Percentiles rank a stretch among this genome's conserved stretches.
Conservation (phyloP, 192 early-diverging fungal species). For the Geosiphon pyriformis region DNA sequence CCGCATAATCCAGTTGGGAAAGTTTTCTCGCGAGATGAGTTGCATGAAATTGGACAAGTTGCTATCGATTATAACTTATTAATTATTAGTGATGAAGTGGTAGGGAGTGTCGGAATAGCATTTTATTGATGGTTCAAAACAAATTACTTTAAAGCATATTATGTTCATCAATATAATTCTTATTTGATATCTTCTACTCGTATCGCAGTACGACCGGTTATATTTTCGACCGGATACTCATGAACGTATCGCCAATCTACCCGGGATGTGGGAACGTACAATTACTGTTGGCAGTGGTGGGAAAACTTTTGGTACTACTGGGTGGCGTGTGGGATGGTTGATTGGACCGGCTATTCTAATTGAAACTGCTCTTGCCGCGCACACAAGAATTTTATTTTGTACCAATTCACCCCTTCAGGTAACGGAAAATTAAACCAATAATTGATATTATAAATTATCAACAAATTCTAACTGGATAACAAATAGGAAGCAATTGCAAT, state of each 20-base stretch:
- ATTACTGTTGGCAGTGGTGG: conserved; percentile 90
- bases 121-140: neutral
- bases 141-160: neutral
- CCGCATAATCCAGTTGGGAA: conserved; percentile 94
- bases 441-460: neutral
- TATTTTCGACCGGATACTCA: conserved; percentile 64
- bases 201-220: conserved; percentile 75
- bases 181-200: neutral
- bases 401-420: conserved; percentile 85
- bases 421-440: neutral
- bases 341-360: conserved; percentile 71
- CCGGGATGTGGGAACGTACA: conserved; percentile 86
- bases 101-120: conserved; percentile 23
- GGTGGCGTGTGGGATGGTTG: conserved; percentile 96
- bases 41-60: conserved; percentile 67
- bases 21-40: conserved; percentile 72
- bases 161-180: too few relatives aligned
- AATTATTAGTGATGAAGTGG: conserved; percentile 88
- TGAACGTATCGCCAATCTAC: conserved; percentile 75
- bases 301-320: conserved; percentile 93
- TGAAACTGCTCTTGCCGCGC: conserved; percentile 72
- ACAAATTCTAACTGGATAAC: neutral
- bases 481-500: conserved; percentile 63
- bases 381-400: conserved; percentile 86
- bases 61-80: conserved; percentile 80